Evolutionary conservation across 768 basidiomycete species (phyloP).

Genomic region (Suillus clintonianus): DNA sequence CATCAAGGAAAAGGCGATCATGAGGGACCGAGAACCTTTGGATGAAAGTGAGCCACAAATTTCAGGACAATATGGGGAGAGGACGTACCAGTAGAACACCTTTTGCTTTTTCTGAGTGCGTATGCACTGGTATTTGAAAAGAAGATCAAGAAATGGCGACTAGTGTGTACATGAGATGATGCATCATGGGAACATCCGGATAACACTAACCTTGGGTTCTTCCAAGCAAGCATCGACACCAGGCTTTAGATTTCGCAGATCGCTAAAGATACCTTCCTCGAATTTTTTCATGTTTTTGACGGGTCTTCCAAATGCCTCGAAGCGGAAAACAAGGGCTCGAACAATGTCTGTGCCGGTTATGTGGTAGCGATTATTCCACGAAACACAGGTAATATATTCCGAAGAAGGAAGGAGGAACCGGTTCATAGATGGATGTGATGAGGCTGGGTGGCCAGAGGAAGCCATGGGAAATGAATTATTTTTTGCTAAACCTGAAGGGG

Average conservation of each 20-base stretch:
- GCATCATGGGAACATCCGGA: not conserved
- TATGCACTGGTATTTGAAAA: slow-evolving; percentile 97
- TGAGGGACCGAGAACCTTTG: slow-evolving; percentile 94
- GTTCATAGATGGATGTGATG: slow-evolving; percentile 78
- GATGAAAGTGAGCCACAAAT: not conserved
- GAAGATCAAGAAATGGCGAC: slow-evolving; percentile 90
- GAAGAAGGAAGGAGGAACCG: slow-evolving; percentile 86
- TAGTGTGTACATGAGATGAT: slow-evolving; percentile 32
- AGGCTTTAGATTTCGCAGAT: slow-evolving; percentile 91
- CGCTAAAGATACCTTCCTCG: slow-evolving; percentile 94
- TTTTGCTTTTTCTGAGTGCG: slow-evolving; percentile 99
- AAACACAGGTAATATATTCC: slow-evolving; percentile 87
- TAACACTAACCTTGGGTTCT: slow-evolving; percentile 82
- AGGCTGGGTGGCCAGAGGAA: slow-evolving; percentile 43
- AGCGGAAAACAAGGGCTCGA: slow-evolving; percentile 89
- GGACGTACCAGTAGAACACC: slow-evolving; percentile 88
- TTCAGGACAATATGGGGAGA: slow-evolving; percentile 1
- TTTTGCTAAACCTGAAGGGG: slow-evolving; percentile 26
- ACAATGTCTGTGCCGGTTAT: slow-evolving; percentile 98
- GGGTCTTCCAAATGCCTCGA: slow-evolving; percentile 90
- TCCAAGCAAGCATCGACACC: slow-evolving; percentile 91
- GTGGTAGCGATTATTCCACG: slow-evolving; percentile 90
- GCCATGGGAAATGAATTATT: slow-evolving; percentile 7
- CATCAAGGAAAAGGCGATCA: slow-evolving; percentile 95
- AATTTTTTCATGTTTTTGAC: slow-evolving; percentile 96